Evolutionary conservation across 140 eudicot genomes (phyloP).

Genomic region (Bidens hawaiensis): DNA sequence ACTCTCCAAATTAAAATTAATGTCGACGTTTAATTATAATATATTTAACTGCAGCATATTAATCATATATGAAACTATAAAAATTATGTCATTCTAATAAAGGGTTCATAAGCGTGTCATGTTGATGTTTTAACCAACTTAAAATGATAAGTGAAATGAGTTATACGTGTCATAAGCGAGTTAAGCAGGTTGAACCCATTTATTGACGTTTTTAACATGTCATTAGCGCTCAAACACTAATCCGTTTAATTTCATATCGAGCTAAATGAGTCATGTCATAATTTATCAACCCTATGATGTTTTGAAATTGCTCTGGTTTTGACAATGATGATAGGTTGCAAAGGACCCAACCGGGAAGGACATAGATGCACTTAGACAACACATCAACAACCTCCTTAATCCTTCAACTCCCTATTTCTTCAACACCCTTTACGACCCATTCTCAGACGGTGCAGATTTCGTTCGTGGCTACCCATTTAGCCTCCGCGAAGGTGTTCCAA

Average conservation of each 20-base stretch:
- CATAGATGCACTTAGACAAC: slow-evolving; percentile 81
- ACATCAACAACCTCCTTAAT: slow-evolving; percentile 69
- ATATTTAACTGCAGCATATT: too few relatives aligned
- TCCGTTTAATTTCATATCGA: too few relatives aligned
- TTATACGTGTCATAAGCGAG: neutral
- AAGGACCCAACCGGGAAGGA: slow-evolving; percentile 78
- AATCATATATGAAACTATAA: too few relatives aligned
- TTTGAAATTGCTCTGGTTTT: neutral
- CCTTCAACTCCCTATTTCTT: slow-evolving; percentile 92
- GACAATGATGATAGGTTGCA: slow-evolving; percentile 55
- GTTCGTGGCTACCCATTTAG: slow-evolving; percentile 98
- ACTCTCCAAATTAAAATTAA: too few relatives aligned
- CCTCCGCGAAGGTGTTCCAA: slow-evolving; percentile 94
- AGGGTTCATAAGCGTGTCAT: neutral
- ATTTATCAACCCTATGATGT: neutral
- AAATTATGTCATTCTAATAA: neutral
- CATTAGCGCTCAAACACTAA: neutral
- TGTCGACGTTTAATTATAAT: too few relatives aligned
- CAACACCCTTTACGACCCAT: slow-evolving; percentile 92
- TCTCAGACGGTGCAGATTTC: slow-evolving; percentile 72
- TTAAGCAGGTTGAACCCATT: neutral
- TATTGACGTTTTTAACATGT: neutral
- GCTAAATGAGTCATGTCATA: too few relatives aligned
- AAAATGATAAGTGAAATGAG: neutral
- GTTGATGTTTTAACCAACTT: neutral